Conservation (phyloP, 768 basidiomycete genomes). For the Termitomyces sp. region DNA sequence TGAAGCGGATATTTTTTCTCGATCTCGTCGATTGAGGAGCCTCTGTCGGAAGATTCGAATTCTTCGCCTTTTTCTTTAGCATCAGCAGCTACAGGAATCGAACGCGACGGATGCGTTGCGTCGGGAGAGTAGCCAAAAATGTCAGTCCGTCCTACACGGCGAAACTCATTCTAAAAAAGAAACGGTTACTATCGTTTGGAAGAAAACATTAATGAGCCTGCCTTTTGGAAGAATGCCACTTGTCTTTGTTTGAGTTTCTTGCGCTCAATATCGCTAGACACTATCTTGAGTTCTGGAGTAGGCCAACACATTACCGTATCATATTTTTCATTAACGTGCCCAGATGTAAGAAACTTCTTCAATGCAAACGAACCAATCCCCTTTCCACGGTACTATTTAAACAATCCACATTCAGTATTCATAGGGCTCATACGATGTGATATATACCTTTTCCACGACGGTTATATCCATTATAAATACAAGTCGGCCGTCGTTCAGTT, state of each 20-base stretch:
- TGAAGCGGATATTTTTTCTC: not conserved
- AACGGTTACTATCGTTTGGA: not conserved
- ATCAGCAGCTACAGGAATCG: not conserved
- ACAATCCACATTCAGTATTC: not conserved
- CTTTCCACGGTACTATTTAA: slow-evolving; percentile 6
- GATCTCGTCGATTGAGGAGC: not conserved
- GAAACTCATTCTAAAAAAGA: not conserved
- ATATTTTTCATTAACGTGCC: slow-evolving; percentile 3
- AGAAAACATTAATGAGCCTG: not conserved
- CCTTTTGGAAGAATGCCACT: not conserved
- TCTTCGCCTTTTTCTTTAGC: not conserved
- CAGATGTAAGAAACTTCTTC: slow-evolving; percentile 11
- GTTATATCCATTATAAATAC: slow-evolving; percentile 20
- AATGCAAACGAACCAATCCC: slow-evolving; percentile 12
- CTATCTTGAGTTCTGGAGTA: slow-evolving; percentile 6
- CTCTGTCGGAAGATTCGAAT: not conserved
- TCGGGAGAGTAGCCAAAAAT: slow-evolving; percentile 5
- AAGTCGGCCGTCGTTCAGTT: slow-evolving; percentile 20
- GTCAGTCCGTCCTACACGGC: slow-evolving; percentile 1
- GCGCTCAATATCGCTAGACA: not conserved
- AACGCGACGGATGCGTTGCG: not conserved
- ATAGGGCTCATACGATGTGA: not conserved
- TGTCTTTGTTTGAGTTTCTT: not conserved
- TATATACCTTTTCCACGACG: slow-evolving; percentile 17
- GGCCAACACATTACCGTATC: slow-evolving; percentile 19